Conservation (phyloP, 768 basidiomycete genomes). For the Mycena metata region DNA sequence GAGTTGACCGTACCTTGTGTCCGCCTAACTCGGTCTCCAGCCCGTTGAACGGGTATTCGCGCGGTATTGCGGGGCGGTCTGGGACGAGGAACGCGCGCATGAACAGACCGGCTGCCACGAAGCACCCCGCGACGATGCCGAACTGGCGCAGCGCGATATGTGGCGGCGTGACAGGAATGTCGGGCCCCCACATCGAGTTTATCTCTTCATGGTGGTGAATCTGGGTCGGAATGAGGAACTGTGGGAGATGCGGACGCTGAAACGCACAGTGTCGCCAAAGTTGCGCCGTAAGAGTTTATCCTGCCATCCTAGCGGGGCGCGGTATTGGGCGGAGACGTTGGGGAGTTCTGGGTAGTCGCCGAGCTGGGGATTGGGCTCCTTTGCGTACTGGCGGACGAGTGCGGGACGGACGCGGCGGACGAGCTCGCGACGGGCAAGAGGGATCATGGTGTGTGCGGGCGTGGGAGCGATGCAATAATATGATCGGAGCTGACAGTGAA, state of each 20-base stretch:
- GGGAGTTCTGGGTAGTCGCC: slow-evolving; percentile 82
- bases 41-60: slow-evolving; percentile 84
- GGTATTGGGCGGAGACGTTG: slow-evolving; percentile 72
- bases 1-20: slow-evolving; percentile 68
- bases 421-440: slow-evolving; percentile 44
- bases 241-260: slow-evolving; percentile 18
- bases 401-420: slow-evolving; percentile 23
- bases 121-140: slow-evolving; percentile 69
- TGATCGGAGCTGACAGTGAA: no score
- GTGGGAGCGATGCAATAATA: no score
- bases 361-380: slow-evolving; percentile 72
- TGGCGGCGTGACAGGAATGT: slow-evolving; percentile 73
- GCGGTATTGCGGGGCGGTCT: slow-evolving; percentile 74
- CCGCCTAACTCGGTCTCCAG: slow-evolving; percentile 85
- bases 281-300: slow-evolving; percentile 84
- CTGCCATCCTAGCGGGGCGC: slow-evolving; percentile 79
- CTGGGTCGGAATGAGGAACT: slow-evolving; percentile 53
- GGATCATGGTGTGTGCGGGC: slow-evolving; percentile 46
- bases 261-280: slow-evolving; percentile 80
- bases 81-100: slow-evolving; percentile 69
- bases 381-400: slow-evolving; percentile 48
- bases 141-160: slow-evolving; percentile 76
- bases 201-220: slow-evolving; percentile 86
- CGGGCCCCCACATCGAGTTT: slow-evolving; percentile 90
- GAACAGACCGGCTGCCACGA: slow-evolving; percentile 72